phyloP scores from a whole-genome alignment of 2,329 filamentous ascomycete species.

The Leptographium flavum region DNA sequence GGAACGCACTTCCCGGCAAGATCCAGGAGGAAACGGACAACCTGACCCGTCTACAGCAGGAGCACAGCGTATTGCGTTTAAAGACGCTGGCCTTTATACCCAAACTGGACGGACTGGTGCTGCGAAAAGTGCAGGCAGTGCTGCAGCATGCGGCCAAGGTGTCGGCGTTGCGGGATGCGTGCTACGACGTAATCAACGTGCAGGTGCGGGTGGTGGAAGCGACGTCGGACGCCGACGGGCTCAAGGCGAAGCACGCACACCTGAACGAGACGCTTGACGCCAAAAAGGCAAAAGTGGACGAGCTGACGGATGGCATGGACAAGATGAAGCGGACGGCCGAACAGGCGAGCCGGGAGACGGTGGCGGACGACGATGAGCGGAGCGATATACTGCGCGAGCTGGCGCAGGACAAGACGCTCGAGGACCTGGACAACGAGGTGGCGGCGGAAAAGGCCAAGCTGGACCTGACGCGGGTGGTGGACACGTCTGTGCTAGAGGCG shows the following conservation, averaged over 20 bases:
- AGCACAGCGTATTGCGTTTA: constrained; percentile 21
- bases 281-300: constrained; percentile 24
- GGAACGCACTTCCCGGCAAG: constrained; percentile 53
- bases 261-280: constrained; percentile 38
- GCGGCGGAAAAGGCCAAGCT: constrained; percentile 60
- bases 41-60: constrained; percentile 18
- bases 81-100: too few relatives aligned
- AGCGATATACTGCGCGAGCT: constrained; percentile 28
- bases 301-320: constrained; percentile 19
- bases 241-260: constrained; percentile 51
- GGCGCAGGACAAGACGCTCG: constrained; percentile 34
- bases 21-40: constrained; percentile 31
- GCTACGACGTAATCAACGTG: constrained; percentile 52
- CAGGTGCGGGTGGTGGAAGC: constrained; percentile 66
- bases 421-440: constrained; percentile 60
- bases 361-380: constrained; percentile 24
- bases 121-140: constrained; percentile 41
- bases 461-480: constrained; percentile 65
- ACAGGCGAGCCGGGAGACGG: constrained; percentile 13
- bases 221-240: constrained; percentile 57
- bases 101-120: constrained; percentile 34
- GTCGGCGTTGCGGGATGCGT: constrained; percentile 43
- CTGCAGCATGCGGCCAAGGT: constrained; percentile 44
- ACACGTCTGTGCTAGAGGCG: constrained; percentile 60
- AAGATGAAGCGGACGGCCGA: not conserved